These are phyloP conservation scores for Thermothelomyces thermophilus DNA, from an alignment of 2,329 filamentous ascomycete species.

Conservation along the genomic window DNA sequence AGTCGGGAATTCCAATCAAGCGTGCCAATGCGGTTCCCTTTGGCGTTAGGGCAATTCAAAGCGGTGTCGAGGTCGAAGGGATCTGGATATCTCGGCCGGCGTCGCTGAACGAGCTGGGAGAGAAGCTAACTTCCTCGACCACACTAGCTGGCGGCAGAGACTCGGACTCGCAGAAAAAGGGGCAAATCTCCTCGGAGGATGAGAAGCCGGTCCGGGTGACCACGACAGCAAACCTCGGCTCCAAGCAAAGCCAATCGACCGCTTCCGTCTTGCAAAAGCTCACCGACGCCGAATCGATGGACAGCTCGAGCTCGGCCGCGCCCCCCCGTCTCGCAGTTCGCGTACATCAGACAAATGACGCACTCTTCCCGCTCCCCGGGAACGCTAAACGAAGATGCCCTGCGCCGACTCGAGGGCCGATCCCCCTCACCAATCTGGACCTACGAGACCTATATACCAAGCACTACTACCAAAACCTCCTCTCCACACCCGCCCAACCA, in stretches of 20 bases:
- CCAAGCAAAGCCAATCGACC: constrained; percentile 10
- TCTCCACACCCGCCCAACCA: constrained; percentile 1
- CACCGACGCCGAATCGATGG: constrained; percentile 11
- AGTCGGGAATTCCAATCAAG: constrained; percentile 43
- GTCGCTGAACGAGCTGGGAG: constrained; percentile 30
- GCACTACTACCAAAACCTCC: constrained; percentile 14
- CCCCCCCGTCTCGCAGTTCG: constrained; percentile 16
- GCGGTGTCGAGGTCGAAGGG: constrained; percentile 75
- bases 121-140: constrained; percentile 20
- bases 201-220: constrained; percentile 11
- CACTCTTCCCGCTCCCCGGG: not conserved
- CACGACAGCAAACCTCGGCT: not conserved
- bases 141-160: constrained; percentile 18
- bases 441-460: constrained; percentile 21
- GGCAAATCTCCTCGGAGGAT: constrained; percentile 11
- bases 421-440: constrained; percentile 6
- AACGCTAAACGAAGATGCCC: constrained; percentile 26
- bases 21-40: constrained; percentile 64
- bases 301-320: constrained; percentile 1
- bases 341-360: constrained; percentile 4
- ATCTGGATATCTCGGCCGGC: constrained; percentile 64
- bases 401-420: constrained; percentile 25
- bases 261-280: constrained; percentile 12
- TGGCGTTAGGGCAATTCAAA: constrained; percentile 77
- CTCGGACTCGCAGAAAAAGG: constrained; percentile 16